Evolutionary conservation across 495 filamentous ascomycete genomes (phyloP).

Genomic region (Penicillium robsamsonii): DNA sequence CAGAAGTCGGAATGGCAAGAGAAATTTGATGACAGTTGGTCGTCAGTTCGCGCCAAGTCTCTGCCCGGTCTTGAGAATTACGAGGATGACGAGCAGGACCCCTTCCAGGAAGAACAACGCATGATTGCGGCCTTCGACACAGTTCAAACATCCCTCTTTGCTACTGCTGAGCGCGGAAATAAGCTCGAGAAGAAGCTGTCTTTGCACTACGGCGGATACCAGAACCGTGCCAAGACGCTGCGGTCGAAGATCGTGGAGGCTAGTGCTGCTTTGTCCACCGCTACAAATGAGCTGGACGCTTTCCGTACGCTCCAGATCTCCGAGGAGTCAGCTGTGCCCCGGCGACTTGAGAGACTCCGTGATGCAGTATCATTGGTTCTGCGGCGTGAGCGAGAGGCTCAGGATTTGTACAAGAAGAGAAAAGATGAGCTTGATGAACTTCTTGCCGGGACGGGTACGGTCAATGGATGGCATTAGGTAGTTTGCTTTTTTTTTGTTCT

Average conservation of each 20-base stretch:
- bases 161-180: constrained; percentile 72
- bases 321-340: constrained; percentile 71
- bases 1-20: constrained; percentile 53
- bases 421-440: constrained; percentile 77
- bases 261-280: constrained; percentile 69
- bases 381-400: constrained; percentile 82
- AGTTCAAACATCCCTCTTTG: constrained; percentile 66
- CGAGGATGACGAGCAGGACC: constrained; percentile 56
- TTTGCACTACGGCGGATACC: constrained; percentile 84
- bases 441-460: constrained; percentile 34
- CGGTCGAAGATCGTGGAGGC: constrained; percentile 80
- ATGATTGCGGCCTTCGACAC: constrained; percentile 48
- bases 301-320: constrained; percentile 73
- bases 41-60: constrained; percentile 55
- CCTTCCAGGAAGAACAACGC: constrained; percentile 47
- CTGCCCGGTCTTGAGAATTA: constrained; percentile 79
- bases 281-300: constrained; percentile 66
- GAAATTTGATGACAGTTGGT: constrained; percentile 66
- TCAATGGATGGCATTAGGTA: constrained; percentile 47
- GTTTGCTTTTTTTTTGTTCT: constrained; percentile 5
- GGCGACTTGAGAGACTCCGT: constrained; percentile 71
- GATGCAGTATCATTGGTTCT: constrained; percentile 82
- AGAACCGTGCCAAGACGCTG: constrained; percentile 77
- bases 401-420: constrained; percentile 74
- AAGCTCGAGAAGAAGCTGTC: constrained; percentile 93